Base-by-base conservation (phyloP, 2,329 filamentous ascomycete genomes). In the Didymella arachidicola region DNA sequence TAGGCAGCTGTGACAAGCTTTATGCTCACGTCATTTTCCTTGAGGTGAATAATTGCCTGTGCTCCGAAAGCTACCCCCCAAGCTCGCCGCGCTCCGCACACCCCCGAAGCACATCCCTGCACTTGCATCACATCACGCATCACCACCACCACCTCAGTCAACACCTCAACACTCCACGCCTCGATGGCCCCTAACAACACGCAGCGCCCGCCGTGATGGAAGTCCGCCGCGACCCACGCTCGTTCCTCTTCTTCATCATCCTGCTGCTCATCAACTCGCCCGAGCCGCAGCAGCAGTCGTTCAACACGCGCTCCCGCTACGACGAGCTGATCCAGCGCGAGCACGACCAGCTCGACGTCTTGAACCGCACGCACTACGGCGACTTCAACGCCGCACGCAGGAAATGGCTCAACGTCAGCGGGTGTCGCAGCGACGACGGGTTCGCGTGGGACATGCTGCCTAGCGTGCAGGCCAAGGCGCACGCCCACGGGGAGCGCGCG, bases 391-490 rank as follows among this genome's bases (percentile, higher is more conserved):
- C 79, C 19, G 61, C 60, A 29, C 71, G 77, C 10, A 72, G 80
- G 59, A 79, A 74, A 63, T 85, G 80, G 82, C 62, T 79, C 57
- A 82, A 82, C 50, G 80, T 97, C 50, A 91, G 91, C 2, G 94
- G 94, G 1, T 88, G 96, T 61, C 85, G 90, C 47, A 80, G 86
- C 45, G 84, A 87, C 19, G 90, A 96, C 77, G 87, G 85, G 4
- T 92, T 91, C 75, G 89, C 86, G 1, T 97, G 93, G 93, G 84
- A 88, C 32, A 83, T 92, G 57, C 80, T 97, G 22, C 80, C 81
- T 0, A 78, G 81, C 1, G 92, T 93, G 58, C 87, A 86, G 72
- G 79, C 87, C 59, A 84, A 85, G 63, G 90, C 88, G 53, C 32
- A 52, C 11, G 18, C 36, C 18, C 47, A 60, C 22, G 57, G 57